phyloP scores from a whole-genome alignment of 768 basidiomycete genomes.

The Tricholoma hemisulphureum region DNA sequence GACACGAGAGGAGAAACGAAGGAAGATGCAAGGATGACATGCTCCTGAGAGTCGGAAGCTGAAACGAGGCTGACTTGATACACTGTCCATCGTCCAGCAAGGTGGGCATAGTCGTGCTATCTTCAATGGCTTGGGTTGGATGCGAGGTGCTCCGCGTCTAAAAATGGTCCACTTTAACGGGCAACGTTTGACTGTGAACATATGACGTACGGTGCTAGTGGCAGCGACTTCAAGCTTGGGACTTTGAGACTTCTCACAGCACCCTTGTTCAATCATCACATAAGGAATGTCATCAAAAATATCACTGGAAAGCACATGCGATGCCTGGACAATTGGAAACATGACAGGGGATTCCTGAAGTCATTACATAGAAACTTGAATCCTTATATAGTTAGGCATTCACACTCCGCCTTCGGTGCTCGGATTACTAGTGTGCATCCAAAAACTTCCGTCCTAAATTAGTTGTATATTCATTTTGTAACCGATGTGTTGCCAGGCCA shows the following conservation, averaged over 20 bases:
- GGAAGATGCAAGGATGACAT: background rate
- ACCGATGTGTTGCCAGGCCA: background rate
- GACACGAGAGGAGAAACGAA: background rate
- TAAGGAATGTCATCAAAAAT: background rate
- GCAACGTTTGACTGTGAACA: background rate
- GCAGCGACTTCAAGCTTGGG: background rate
- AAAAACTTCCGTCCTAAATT: no score
- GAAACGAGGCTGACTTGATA: background rate
- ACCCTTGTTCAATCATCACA: background rate
- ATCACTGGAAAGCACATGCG: background rate
- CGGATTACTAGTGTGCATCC: no score
- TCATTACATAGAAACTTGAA: no score
- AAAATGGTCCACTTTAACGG: background rate
- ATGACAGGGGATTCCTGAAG: background rate
- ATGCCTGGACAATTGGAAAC: background rate
- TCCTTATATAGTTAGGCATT: no score
- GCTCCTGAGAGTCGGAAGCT: background rate
- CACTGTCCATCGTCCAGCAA: background rate
- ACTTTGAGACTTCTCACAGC: background rate
- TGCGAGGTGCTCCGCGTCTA: background rate
- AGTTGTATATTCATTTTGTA: no score
- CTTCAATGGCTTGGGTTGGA: background rate
- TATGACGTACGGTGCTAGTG: background rate
- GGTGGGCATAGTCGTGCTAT: background rate
- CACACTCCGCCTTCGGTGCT: no score